Conservation (phyloP, 179 eudicot species). For the Pouteria campechiana region DNA sequence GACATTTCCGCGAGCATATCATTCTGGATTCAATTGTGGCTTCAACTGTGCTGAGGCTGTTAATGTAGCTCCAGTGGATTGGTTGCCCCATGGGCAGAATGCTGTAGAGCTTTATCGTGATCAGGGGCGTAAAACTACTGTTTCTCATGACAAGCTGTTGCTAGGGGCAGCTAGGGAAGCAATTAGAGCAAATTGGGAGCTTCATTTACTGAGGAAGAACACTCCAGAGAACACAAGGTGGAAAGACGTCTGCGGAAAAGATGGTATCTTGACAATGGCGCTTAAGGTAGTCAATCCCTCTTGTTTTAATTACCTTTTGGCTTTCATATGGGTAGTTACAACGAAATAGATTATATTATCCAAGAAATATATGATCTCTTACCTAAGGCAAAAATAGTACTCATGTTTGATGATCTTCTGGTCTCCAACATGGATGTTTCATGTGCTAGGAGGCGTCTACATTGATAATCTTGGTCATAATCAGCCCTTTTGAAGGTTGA, state of each 20-base stretch:
- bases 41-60: slow-evolving; percentile 99
- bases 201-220: slow-evolving; percentile 57
- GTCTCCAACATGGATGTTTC: no score
- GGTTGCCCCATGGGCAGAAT: slow-evolving; percentile 95
- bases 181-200: slow-evolving; percentile 94
- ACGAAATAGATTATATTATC: no score
- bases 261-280: slow-evolving; percentile 74
- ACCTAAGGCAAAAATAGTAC: no score
- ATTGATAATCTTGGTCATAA: no score
- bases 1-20: slow-evolving; percentile 97
- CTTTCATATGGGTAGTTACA: no score
- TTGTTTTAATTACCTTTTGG: no score
- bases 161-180: slow-evolving; percentile 98
- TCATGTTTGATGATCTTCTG: no score
- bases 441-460: no score
- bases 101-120: slow-evolving; percentile 95
- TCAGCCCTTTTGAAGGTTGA: no score
- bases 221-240: slow-evolving; percentile 65
- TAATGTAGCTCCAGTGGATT: slow-evolving; percentile 96
- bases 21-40: slow-evolving; percentile 93
- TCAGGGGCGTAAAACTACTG: slow-evolving; percentile 77
- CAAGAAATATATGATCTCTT: no score
- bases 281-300: slow-evolving; percentile 75
- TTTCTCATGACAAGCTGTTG: slow-evolving; percentile 93
- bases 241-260: slow-evolving; percentile 84